Conservation (phyloP, 169 alveolate species). For the Besnoitia besnoiti region DNA sequence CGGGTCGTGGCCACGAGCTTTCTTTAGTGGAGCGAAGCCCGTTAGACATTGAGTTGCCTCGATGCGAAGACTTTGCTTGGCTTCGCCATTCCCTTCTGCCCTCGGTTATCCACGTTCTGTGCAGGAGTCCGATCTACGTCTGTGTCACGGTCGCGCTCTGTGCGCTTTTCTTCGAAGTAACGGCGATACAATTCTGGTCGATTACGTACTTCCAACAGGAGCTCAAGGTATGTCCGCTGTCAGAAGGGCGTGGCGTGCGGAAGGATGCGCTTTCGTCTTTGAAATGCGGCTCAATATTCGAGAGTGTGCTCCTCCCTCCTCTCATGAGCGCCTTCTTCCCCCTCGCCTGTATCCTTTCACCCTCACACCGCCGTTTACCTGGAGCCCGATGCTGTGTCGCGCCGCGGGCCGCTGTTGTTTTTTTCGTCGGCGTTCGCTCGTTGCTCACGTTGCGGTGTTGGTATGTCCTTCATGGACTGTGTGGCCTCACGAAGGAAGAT, state of each 20-base stretch:
- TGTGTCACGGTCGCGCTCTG: slow-evolving; percentile 56
- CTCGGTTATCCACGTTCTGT: neutral
- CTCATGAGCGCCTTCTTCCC: neutral
- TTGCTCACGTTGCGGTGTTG: too few species aligned
- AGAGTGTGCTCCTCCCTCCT: neutral
- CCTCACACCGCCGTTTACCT: neutral
- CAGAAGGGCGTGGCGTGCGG: neutral
- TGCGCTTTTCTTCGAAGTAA: slow-evolving; percentile 66
- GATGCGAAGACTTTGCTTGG: too few species aligned
- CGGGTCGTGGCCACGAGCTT: too few species aligned
- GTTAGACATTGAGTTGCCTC: too few species aligned
- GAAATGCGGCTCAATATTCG: neutral
- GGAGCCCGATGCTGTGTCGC: too few species aligned
- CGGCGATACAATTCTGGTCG: slow-evolving; percentile 66
- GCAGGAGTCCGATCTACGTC: slow-evolving; percentile 60
- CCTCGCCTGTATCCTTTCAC: neutral
- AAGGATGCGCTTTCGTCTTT: neutral
- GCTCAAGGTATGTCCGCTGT: slow-evolving; percentile 26
- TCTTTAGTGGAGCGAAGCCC: too few species aligned
- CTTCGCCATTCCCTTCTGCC: too few species aligned
- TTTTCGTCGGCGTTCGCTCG: too few species aligned
- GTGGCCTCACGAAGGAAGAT: too few species aligned
- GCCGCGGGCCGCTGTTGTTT: too few species aligned
- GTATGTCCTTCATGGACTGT: too few species aligned
- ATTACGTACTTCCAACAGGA: slow-evolving; percentile 50